Percentiles rank a stretch among this genome's conserved stretches.
phyloP scores from a whole-genome alignment of 331 rosid species.

The Saraca asoca region DNA sequence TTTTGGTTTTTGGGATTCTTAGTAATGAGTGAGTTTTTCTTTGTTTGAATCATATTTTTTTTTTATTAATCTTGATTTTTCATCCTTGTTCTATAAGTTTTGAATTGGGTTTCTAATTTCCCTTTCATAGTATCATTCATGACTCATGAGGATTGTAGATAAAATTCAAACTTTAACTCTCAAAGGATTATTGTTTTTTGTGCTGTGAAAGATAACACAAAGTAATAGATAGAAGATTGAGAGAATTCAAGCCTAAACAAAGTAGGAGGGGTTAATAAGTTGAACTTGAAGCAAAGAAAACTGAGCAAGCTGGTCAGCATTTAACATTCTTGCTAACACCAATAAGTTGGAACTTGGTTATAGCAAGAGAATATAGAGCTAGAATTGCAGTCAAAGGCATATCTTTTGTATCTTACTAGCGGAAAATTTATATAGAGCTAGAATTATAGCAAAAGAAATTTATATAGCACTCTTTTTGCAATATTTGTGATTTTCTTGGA shows the following conservation, averaged over 20 bases:
- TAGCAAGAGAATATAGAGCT: no score
- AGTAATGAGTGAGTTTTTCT: conserved; percentile 11
- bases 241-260: conserved; percentile 3
- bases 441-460: background rate
- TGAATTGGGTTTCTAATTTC: conserved; percentile 3
- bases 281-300: no score
- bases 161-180: background rate
- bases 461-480: background rate
- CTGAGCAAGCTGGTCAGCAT: no score
- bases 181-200: conserved; percentile 11
- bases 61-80: background rate
- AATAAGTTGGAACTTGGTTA: no score
- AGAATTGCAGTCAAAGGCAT: no score
- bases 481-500: conserved; percentile 1
- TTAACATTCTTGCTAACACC: no score
- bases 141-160: background rate
- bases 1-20: conserved; percentile 19
- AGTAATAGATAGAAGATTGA: background rate
- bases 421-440: conserved; percentile 1
- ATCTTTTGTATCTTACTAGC: conserved; percentile 7
- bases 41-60: background rate
- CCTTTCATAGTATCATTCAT: background rate
- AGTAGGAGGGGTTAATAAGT: background rate
- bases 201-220: conserved; percentile 17
- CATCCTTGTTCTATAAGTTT: background rate